These are phyloP conservation scores for Diaporthe longicolla DNA, from an alignment of 2,329 filamentous ascomycete species.

Conservation along the genomic window DNA sequence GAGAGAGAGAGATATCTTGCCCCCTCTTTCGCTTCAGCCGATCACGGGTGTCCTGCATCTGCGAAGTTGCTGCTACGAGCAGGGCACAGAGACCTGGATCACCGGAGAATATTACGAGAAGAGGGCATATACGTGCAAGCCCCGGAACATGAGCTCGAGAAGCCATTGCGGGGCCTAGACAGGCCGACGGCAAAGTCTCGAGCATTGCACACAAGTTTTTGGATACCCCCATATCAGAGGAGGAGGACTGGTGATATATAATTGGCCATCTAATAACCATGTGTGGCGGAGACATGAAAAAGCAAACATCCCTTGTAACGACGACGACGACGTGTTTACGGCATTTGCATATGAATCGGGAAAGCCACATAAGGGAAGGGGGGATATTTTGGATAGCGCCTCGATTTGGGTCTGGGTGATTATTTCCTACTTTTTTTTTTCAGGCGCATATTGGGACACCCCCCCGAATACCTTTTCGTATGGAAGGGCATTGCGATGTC, in stretches of 20 bases:
- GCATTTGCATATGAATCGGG: constrained; percentile 27
- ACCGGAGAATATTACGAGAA: neutral
- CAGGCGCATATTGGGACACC: neutral
- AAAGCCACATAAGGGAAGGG: neutral
- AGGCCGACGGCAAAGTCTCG: no score
- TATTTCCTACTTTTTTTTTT: neutral
- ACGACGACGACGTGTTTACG: constrained; percentile 24
- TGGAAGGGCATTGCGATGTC: neutral
- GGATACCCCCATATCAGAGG: neutral
- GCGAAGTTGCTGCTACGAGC: neutral
- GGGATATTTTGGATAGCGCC: neutral
- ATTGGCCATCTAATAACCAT: constrained; percentile 11
- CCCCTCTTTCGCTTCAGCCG: rapidly evolving
- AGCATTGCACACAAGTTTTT: neutral
- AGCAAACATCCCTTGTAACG: neutral
- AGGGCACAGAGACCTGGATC: neutral
- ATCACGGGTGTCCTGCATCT: neutral
- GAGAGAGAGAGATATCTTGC: neutral
- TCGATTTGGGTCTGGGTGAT: neutral
- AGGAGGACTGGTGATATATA: neutral
- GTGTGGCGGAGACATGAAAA: neutral
- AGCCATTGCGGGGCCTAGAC: no score
- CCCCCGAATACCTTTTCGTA: neutral
- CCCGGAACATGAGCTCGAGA: neutral
- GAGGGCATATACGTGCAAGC: no score